Evolutionary conservation across 1,284 basidiomycete species (phyloP), one percentile per base, ranked within the genome.

Genomic region (Pseudozyma flocculosa): DNA sequence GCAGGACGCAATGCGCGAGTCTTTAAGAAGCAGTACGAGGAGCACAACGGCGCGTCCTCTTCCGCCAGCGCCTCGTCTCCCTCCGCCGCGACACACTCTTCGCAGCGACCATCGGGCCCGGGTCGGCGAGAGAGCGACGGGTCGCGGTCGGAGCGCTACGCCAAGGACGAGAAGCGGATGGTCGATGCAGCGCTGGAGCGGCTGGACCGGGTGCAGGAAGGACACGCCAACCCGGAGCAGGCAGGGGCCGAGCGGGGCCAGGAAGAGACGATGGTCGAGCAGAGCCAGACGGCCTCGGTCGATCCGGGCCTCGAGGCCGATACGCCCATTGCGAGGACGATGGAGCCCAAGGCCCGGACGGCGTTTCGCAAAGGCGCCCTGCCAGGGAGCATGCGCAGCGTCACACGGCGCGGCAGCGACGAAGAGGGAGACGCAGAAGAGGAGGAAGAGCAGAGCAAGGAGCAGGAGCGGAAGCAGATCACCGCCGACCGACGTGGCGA

Each of bases 1-100:
- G 70, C 68, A 10, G 68, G 68, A 3, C 60, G 58, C 45, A 49
- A 51, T 8, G 58, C 68, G 9, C 54, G 70, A 15, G 70, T 72
- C 43, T 72, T 71, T 36, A 51, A 58, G 30, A 64, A 63, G 43
- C 52, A 68, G 40, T 72, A 64, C 48, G 46, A 57, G n/a, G 54
- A 14, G 5, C 23, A 22, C 9, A 7, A 41, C 22, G n/a, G 13
- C 5, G 23, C 40, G 11, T 34, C 32, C 32, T 17, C 32, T n/a
- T n/a, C n/a, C n/a, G n/a, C n/a, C n/a, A n/a, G n/a, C n/a, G n/a
- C 32, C 15, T 14, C 32, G 32, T 34, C 15, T 34, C n/a, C n/a
- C n/a, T n/a, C n/a, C n/a, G n/a, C n/a, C n/a, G n/a, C n/a, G n/a
- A n/a, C n/a, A n/a, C n/a, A n/a, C n/a, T n/a, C n/a, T n/a, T n/a